phyloP scores from a whole-genome alignment of 192 early-diverging fungal genomes.

The Podila clonocystis region DNA sequence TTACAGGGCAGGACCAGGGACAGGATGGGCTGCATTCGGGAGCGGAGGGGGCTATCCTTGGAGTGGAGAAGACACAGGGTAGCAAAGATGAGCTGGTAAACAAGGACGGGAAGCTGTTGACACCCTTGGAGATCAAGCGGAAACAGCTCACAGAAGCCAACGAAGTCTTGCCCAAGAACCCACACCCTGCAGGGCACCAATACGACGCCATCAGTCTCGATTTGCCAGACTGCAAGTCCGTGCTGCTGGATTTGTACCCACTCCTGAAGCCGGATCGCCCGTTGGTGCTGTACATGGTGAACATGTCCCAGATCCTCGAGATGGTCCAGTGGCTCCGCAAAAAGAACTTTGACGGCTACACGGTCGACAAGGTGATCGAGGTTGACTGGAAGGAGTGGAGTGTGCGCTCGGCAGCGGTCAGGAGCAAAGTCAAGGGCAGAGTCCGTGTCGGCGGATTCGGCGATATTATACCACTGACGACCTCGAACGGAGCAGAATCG shows the following conservation, averaged over 20 bases:
- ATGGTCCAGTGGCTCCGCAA: conserved; percentile 50
- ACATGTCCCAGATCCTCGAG: conserved; percentile 65
- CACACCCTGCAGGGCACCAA: conserved; percentile 39
- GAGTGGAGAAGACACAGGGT: neutral
- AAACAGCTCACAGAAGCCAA: conserved; percentile 5
- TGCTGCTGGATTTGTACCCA: conserved; percentile 46
- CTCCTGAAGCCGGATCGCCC: conserved; percentile 59
- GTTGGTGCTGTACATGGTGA: conserved; percentile 64
- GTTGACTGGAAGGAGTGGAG: conserved; percentile 65
- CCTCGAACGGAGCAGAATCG: neutral
- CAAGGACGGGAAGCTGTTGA: conserved; percentile 13
- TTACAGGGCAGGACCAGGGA: conserved; percentile 5
- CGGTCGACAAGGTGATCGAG: conserved; percentile 57
- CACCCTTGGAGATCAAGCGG: conserved; percentile 12
- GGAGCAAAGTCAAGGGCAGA: conserved; percentile 50
- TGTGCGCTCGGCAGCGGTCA: conserved; percentile 56
- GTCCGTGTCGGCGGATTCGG: conserved; percentile 50
- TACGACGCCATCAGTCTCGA: conserved; percentile 63
- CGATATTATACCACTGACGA: conserved; percentile 9
- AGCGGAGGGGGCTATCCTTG: neutral
- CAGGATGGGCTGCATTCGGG: neutral
- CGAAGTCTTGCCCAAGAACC: conserved; percentile 25
- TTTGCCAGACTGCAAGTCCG: conserved; percentile 55
- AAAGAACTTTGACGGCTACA: conserved; percentile 17
- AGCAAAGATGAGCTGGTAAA: neutral